phyloP scores from a whole-genome alignment of 768 basidiomycete species.

The Omphalotus guepiniiformis region DNA sequence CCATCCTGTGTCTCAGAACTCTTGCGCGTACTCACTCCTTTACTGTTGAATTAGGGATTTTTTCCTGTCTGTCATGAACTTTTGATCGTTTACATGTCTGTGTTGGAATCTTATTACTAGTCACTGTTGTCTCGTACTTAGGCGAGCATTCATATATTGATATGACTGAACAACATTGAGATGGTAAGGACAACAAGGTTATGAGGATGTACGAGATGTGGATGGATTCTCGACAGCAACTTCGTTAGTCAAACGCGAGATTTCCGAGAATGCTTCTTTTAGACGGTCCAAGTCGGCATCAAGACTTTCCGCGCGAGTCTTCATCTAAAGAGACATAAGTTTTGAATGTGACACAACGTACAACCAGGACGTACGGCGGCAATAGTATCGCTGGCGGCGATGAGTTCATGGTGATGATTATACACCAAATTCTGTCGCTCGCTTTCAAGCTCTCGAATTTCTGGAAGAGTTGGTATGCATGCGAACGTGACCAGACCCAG shows the following conservation, averaged over 20 bases:
- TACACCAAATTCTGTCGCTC: constrained; percentile 91
- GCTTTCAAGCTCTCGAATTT: constrained; percentile 83
- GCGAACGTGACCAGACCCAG: neutral
- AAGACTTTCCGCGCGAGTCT: constrained; percentile 77
- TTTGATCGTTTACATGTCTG: no score
- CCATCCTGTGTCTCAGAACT: neutral
- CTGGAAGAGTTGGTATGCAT: constrained; percentile 22
- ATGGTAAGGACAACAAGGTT: no score
- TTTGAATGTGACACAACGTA: neutral
- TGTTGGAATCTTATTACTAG: no score
- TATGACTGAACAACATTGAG: no score
- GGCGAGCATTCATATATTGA: no score
- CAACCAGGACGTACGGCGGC: constrained; percentile 52
- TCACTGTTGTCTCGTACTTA: no score
- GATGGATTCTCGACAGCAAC: no score
- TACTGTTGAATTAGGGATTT: no score
- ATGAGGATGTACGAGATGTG: no score
- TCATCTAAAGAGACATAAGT: constrained; percentile 57
- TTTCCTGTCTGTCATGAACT: no score
- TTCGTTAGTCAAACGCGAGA: constrained; percentile 72
- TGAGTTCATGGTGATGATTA: constrained; percentile 93
- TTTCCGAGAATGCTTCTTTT: constrained; percentile 78
- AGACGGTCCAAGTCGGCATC: constrained; percentile 82
- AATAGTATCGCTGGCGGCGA: constrained; percentile 91
- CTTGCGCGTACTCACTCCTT: no score